These are phyloP conservation scores for Drechslerella stenobrocha DNA, from an alignment of 2,329 filamentous ascomycete genomes.

Conservation along the genomic window DNA sequence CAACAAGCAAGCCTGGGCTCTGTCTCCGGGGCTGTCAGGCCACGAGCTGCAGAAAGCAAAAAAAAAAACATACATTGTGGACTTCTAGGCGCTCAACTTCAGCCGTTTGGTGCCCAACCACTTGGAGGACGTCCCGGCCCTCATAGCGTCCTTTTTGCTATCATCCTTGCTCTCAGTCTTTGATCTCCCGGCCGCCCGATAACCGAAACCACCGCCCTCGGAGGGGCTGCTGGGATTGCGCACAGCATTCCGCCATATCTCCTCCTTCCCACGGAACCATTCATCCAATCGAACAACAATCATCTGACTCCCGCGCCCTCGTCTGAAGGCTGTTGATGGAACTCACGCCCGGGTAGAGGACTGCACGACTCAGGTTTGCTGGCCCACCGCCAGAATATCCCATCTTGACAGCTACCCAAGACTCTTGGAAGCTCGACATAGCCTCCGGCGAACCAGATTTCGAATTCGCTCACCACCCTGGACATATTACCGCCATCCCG, in stretches of 20 bases:
- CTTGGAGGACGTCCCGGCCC: constrained; percentile 6
- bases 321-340: neutral
- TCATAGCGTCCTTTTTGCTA: constrained; percentile 19
- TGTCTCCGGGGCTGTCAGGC: neutral
- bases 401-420: neutral
- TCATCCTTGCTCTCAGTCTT: constrained; percentile 20
- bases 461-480: constrained; percentile 1
- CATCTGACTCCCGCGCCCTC: too few relatives aligned
- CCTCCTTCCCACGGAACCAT: constrained; percentile 11
- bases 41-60: too few relatives aligned
- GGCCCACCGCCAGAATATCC: neutral
- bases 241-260: constrained; percentile 13
- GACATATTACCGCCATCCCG: neutral
- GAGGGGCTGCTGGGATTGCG: constrained; percentile 12
- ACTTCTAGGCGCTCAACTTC: constrained; percentile 11
- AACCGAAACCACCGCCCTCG: constrained; percentile 16
- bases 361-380: neutral
- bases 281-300: constrained; percentile 22
- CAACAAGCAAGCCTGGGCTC: neutral
- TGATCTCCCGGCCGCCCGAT: constrained; percentile 32
- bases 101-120: constrained; percentile 3
- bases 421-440: neutral
- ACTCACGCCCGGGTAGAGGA: neutral
- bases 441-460: neutral
- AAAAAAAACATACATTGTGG: too few relatives aligned